A percentile compares a stretch with the other conserved stretches of the same genome.
phyloP scores from a whole-genome alignment of 2,329 filamentous ascomycete genomes.

The Diplodia corticola region DNA sequence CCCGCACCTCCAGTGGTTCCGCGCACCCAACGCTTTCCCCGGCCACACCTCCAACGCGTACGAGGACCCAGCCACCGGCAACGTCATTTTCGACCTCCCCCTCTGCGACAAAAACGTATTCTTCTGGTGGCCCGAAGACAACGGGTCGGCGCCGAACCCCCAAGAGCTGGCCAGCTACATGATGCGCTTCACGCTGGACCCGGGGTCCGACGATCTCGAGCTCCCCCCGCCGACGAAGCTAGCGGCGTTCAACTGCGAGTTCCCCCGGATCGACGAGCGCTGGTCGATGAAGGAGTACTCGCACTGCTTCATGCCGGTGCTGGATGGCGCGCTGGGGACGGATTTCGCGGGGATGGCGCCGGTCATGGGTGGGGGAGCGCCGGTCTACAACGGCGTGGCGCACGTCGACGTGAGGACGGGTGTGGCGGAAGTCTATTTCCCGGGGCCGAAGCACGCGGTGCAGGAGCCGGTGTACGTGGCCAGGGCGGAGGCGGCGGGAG shows the following conservation, averaged over 20 bases:
- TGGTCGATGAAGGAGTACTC: constrained; percentile 36
- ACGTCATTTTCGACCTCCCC: constrained; percentile 40
- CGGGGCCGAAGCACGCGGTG: constrained; percentile 39
- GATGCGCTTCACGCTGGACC: constrained; percentile 32
- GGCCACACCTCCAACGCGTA: constrained; percentile 43
- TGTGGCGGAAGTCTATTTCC: constrained; percentile 46
- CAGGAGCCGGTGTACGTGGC: constrained; percentile 16
- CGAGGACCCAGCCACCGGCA: constrained; percentile 31
- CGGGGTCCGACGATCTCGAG: constrained; percentile 28
- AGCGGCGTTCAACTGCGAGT: constrained; percentile 47
- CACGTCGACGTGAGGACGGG: constrained; percentile 45
- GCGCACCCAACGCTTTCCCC: constrained; percentile 37
- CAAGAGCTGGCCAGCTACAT: constrained; percentile 22
- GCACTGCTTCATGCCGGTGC: constrained; percentile 47
- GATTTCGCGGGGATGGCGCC: constrained; percentile 34
- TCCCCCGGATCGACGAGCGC: constrained; percentile 26
- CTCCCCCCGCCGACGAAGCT: constrained; percentile 30
- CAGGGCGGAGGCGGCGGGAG: constrained; percentile 23
- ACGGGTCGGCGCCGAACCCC: constrained; percentile 39
- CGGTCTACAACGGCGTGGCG: constrained; percentile 50
- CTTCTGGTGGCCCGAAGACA: constrained; percentile 45
- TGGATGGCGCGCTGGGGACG: constrained; percentile 43
- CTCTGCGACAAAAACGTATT: constrained; percentile 45
- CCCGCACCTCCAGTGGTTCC: constrained; percentile 37
- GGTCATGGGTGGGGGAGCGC: constrained; percentile 32